Evolutionary conservation across 2,329 filamentous ascomycete genomes (phyloP), one percentile per base, ranked within the genome.

Genomic region (Fusarium neocosmosporiellum): DNA sequence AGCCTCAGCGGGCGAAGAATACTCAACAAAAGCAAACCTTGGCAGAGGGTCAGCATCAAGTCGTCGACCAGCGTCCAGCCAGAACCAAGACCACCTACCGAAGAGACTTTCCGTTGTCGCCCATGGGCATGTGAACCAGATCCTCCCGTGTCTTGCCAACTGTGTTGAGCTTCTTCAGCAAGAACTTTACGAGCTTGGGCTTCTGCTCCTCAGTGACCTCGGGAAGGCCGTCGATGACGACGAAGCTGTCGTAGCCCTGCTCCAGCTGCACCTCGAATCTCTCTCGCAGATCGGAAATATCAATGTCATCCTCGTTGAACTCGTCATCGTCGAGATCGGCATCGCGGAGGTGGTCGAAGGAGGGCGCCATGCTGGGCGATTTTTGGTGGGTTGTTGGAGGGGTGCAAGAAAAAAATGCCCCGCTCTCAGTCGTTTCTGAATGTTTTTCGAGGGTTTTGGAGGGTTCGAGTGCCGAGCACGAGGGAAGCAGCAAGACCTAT

Each of bases 11-110:
- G 96, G 88, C 14, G 95, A 95, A 72, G 94, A 93, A 84, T 96
- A 99, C 83, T 99, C 96, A 78, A 99, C 95, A 81, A 99, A 99
- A 67, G 96, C 96, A 81, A 97, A 99, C 74, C 95, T 97, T 77
- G 39, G 76, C 41, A 55, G 5, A 18, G 14, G 31, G 37, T 76
- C 57, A 77, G 69, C 37, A 65, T 58, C 55, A 63, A 46, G 59
- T 43, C 54, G 41, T 48, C 41, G 53, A 62, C 59, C 31, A 24
- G n/a, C 34, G 20, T 18, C 13, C 37, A 43, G 63, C 50, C 33
- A 46, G 27, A 41, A 36, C 27, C 39, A 53, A 39, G 8, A 37
- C 37, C 60, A 85, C 89, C 76, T 88, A 97, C 94, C 93, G 93
- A 85, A 97, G 88, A 59, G 95, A 96, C 86, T 93, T 93, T 79